Base-by-base conservation (phyloP, 805 yeast genomes). In the Spathaspora boniae region DNA sequence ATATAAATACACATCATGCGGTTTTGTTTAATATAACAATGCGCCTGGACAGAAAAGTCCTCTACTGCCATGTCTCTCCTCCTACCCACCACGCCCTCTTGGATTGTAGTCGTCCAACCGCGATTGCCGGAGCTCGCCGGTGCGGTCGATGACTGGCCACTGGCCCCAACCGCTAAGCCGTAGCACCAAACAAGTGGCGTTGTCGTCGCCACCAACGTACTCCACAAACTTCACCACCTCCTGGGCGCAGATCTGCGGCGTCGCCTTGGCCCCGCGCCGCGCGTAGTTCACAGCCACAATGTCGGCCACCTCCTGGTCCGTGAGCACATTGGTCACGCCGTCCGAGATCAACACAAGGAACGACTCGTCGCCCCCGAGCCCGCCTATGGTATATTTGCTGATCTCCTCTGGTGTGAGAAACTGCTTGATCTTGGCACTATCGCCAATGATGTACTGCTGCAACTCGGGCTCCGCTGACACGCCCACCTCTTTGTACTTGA, bases 391-490 rank as follows among this genome's bases (percentile, higher is more conserved):
- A 43, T 54, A 53, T 15, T 53, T 46, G 28, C 43, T 47, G 46
- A 64, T 58, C 40, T 65, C 72, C 2, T 56, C 56, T 5, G 51
- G 44, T 1, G 65, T 53, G 34, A 85, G 49, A 47, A 47, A 60
- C 52, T 34, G 45, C 35, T 3, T 76, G 47, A 57, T 47, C 6
- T 60, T 50, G 1, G 44, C 41, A 4, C 43, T 30, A 40, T 80
- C 80, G 0, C 95, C 95, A 18, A 88, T 70, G 8, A 84, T 53
- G 44, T 67, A 76, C 37, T 84, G 83, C 14, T 70, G 65, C 31
- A 93, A 69, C 43, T 93, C 97, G 0, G 98, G 98, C 61, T 93
- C 98, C 9, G 96, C 86, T 0, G 89, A 71, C 1, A 93, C 78
- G 0, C 98, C 98, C 54, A 78, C 75, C 24, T 81, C 70, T 58